phyloP scores from a whole-genome alignment of 2,329 filamentous ascomycete genomes.

The Trichoderma hamatum region DNA sequence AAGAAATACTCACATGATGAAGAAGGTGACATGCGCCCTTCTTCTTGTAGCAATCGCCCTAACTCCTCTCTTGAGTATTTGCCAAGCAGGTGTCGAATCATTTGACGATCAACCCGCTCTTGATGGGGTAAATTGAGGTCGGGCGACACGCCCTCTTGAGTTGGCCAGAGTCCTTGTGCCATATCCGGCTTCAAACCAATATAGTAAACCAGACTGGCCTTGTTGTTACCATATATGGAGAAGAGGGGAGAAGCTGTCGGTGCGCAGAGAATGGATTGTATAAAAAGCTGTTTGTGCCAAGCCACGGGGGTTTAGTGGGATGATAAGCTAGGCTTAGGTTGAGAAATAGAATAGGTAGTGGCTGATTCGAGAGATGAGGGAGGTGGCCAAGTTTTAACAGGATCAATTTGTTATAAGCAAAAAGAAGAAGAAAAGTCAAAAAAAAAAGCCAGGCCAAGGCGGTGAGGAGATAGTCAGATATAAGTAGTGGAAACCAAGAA shows the following conservation, averaged over 20 bases:
- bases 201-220: not conserved
- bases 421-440: not conserved
- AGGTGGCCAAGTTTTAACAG: not conserved
- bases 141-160: conserved; percentile 38
- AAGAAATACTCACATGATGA: conserved; percentile 37
- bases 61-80: conserved; percentile 41
- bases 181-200: conserved; percentile 30
- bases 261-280: not conserved
- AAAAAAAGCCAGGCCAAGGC: conserved; percentile 9
- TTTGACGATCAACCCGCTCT: conserved; percentile 41
- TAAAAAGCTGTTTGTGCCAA: not conserved
- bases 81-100: conserved; percentile 42
- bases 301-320: not conserved
- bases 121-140: conserved; percentile 33
- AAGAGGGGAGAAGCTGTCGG: not conserved
- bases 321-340: not conserved
- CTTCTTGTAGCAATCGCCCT: conserved; percentile 40
- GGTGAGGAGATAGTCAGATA: conserved; percentile 21
- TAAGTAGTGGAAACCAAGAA: conserved; percentile 10
- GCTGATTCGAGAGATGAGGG: conserved; percentile 3
- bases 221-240: conserved; percentile 1
- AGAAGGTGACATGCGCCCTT: conserved; percentile 33
- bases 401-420: not conserved
- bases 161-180: conserved; percentile 40
- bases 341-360: not conserved